Percentiles rank a stretch among this genome's conserved stretches.
Conservation (phyloP, 2,329 filamentous ascomycete species). For the Colletotrichum caudatum region DNA sequence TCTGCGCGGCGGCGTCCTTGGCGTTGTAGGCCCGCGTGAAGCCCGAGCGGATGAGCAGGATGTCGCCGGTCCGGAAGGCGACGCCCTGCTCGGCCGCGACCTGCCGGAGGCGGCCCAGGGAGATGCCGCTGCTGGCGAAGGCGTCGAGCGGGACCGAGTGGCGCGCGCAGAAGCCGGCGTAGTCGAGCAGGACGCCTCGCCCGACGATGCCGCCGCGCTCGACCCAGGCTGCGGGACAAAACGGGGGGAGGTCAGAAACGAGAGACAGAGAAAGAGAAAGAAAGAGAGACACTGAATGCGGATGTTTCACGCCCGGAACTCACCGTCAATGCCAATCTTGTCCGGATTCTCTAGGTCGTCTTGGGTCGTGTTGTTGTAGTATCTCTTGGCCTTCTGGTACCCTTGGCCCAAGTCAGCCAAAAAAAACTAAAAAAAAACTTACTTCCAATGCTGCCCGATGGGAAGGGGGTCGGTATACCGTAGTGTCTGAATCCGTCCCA, state of each 20-base stretch:
- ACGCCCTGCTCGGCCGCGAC: slow-evolving; percentile 55
- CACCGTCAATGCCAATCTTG: slow-evolving; percentile 56
- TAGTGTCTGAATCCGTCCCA: slow-evolving; percentile 56
- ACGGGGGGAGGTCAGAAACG: neutral
- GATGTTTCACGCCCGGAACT: neutral
- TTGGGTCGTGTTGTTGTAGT: slow-evolving; percentile 52
- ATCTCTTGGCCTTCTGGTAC: slow-evolving; percentile 52
- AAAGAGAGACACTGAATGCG: too few species aligned
- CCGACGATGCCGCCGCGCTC: slow-evolving; percentile 59
- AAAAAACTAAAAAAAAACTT: too few species aligned
- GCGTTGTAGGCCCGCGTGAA: slow-evolving; percentile 49
- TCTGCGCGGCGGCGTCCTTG: slow-evolving; percentile 43
- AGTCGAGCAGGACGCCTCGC: slow-evolving; percentile 66
- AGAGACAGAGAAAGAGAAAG: too few species aligned
- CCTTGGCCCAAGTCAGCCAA: slow-evolving; percentile 36
- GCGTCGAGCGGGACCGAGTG: slow-evolving; percentile 64
- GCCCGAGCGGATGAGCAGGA: slow-evolving; percentile 61
- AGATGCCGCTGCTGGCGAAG: slow-evolving; percentile 65
- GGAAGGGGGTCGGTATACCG: slow-evolving; percentile 43
- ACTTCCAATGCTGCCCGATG: slow-evolving; percentile 44
- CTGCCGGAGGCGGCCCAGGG: slow-evolving; percentile 39
- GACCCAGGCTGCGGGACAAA: slow-evolving; percentile 29
- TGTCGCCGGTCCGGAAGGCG: slow-evolving; percentile 62
- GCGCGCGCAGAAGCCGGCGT: slow-evolving; percentile 61
- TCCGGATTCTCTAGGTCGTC: slow-evolving; percentile 56